A percentile compares a stretch with the other conserved stretches of the same genome.
Evolutionary conservation across 73 alveolate species (phyloP).

Genomic region (Loxodes magnus): DNA sequence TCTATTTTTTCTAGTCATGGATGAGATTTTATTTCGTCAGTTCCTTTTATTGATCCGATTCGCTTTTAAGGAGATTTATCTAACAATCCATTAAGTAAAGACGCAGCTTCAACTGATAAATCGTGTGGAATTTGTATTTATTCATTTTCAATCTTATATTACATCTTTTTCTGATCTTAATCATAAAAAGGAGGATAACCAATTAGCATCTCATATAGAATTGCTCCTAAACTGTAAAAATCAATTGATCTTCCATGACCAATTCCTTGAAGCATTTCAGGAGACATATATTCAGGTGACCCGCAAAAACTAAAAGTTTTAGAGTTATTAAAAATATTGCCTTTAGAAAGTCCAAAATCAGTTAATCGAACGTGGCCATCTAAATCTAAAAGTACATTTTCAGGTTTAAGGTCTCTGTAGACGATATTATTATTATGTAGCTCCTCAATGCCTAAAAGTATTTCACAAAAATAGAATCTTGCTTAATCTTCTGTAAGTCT

Average conservation of each 20-base stretch:
- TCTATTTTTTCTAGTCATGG: not conserved
- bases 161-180: not conserved
- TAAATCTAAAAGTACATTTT: conserved; percentile 65
- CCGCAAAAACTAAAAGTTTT: conserved; percentile 68
- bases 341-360: conserved; percentile 84
- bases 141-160: not conserved
- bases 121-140: not conserved
- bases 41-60: not conserved
- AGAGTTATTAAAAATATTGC: conserved; percentile 20
- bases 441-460: conserved; percentile 59
- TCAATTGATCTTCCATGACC: conserved; percentile 34
- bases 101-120: not conserved
- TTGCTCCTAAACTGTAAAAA: conserved; percentile 26
- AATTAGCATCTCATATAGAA: conserved; percentile 30
- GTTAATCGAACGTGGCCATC: conserved; percentile 74
- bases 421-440: conserved; percentile 64
- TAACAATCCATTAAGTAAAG: not conserved
- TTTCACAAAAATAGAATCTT: conserved; percentile 62
- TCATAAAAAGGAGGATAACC: conserved; percentile 36
- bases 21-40: not conserved
- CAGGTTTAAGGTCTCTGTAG: conserved; percentile 91
- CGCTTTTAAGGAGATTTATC: not conserved
- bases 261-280: conserved; percentile 55
- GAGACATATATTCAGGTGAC: conserved; percentile 86
- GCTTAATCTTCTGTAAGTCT: conserved; percentile 49